These are phyloP conservation scores for Hansenula lynferdii DNA, from an alignment of 1,139 yeast genomes.

Conservation along the genomic window DNA sequence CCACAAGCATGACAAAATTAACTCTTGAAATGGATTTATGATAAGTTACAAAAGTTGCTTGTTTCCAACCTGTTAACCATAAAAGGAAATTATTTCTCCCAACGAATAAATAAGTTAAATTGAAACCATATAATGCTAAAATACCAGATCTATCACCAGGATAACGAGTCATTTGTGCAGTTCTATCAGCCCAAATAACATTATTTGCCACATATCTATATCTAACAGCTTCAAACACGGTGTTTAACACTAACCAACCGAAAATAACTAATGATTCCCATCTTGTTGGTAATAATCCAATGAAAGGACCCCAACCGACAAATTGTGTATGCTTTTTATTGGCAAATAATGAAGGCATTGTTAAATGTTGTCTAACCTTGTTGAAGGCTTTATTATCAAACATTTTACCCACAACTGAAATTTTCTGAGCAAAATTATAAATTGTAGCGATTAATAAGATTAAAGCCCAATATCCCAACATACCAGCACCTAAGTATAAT, in stretches of 20 bases:
- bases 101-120: conserved; percentile 49
- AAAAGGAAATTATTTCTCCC: conserved; percentile 67
- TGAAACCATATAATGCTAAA: conserved; percentile 40
- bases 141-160: conserved; percentile 60
- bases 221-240: conserved; percentile 33
- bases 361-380: conserved; percentile 3
- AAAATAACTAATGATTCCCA: conserved; percentile 45
- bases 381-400: conserved; percentile 2
- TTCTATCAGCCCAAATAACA: conserved; percentile 34
- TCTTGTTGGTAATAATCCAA: conserved; percentile 48
- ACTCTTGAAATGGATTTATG: conserved; percentile 68
- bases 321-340: conserved; percentile 4
- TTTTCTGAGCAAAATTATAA: conserved; percentile 27
- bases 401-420: conserved; percentile 1
- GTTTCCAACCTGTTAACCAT: conserved; percentile 64
- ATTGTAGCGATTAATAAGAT: conserved; percentile 35
- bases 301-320: conserved; percentile 6
- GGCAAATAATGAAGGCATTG: conserved; percentile 2
- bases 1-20: conserved; percentile 30
- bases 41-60: conserved; percentile 52
- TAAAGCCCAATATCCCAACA: conserved; percentile 41
- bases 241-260: conserved; percentile 36
- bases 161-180: conserved; percentile 50
- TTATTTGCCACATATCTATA: conserved; percentile 35
- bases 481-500: conserved; percentile 39